Evolutionary conservation across 768 basidiomycete species (phyloP), one percentile per base, ranked within the genome.

Genomic region (Termitomyces sp.): DNA sequence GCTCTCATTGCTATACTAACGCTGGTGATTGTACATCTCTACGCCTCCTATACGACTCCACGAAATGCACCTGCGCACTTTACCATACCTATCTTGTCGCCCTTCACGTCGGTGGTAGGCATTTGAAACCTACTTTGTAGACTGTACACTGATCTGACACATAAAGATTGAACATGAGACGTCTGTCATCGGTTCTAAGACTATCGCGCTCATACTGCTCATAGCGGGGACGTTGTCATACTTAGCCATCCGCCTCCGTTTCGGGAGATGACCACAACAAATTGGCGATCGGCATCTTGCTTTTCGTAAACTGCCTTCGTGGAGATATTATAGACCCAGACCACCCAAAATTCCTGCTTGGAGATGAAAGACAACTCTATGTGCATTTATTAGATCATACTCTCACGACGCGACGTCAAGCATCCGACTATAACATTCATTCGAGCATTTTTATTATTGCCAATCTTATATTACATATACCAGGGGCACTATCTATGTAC

Each of bases 61-160:
- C 65, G 66, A 50, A 65, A 68, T 42, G 64, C 72, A 5, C 73
- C 86, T 0, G 75, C 80, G 1, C 89, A 90, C 66, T 89, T 89
- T 67, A 91, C 89, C 0, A 86, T 91, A 24, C 88, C 89, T 4
- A 85, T 91, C 4, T 68, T 91, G 18, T 91, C 89, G 0, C 89
- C 89, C 0, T 91, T 91, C 63, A 82, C 88, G 2, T 89, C 88
- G 10, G 89, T 91, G 67, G 89, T 91, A 58, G 56, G 82, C 9
- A 43, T 54, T 18, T 20, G 2, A 43, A 39, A 27, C 24, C 24
- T 3, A 27, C 43, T 34, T 32, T 22, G 61, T 18, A 32, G 12
- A 18, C 2, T 9, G 10, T 12, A n/a, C 22, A 44, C 39, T n/a
- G 14, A 56, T 24, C 53, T 3, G 20, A 20, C 32, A 24, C 20